Evolutionary conservation across 352 stramenopile genomes (phyloP), one percentile per base, ranked within the genome.

Genomic region (Globisporangium echinulatum): DNA sequence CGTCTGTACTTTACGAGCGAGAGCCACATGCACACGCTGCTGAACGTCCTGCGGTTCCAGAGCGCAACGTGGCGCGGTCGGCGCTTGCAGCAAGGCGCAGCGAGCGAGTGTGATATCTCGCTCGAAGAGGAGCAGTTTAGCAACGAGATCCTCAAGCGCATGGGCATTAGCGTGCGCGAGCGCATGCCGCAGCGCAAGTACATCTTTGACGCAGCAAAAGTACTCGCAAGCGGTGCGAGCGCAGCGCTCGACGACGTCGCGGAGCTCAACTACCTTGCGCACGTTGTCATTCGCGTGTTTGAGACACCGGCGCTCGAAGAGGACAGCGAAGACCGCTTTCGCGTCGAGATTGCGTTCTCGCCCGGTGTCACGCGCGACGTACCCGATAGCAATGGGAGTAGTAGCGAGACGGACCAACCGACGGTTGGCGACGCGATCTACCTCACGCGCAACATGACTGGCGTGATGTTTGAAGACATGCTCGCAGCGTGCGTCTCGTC

Each of bases 1-100:
- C 88, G 97, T 5, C 77, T 99, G 15, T 99, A 99, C 72, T 99
- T 99, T 65, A 99, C 97, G 14, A 99, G 92, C 49, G 98, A 99
- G 76, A 93, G 82, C 58, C 98, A 99, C 75, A 81, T 99, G 58
- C 97, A 99, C 72, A 96, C 96, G 36, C 74, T 99, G 40, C 75
- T 99, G 54, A 99, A 99, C 73, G 95, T 99, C 37, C 75, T 99
- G 25, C 81, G 96, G 6, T 96, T 96, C 64, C 84, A 93, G 61
- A 93, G 85, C 54, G 69, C 78, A 33, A 82, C 77, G 38, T 92
- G 82, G 85, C 71, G 73, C 15, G 25, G 25, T 33, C 74, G 71
- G 3, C 77, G 82, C 1, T 79, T 87, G 52, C 69, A 86, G 37
- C 69, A 77, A 15, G 68, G 75, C 10, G 69, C 88, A 46, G 72